Percentiles rank a stretch among this genome's conserved stretches.
These are phyloP conservation scores for Cetradonia linearis DNA, from an alignment of 495 filamentous ascomycete genomes.

Conservation along the genomic window DNA sequence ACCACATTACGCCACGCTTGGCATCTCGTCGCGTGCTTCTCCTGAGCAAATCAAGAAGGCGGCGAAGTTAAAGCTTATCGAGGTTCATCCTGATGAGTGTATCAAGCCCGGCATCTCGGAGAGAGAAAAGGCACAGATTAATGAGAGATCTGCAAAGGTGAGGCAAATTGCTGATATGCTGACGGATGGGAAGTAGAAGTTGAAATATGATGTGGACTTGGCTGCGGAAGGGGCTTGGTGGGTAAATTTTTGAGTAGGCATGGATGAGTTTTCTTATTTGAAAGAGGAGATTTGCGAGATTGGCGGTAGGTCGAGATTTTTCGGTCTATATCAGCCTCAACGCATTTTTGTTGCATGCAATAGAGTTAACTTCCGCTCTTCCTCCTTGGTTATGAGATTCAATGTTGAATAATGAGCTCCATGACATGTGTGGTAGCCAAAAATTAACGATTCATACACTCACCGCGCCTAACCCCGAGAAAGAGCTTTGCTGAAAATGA, in stretches of 20 bases:
- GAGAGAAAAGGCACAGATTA: neutral
- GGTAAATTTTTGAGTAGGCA: too few species aligned
- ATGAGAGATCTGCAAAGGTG: slow-evolving; percentile 8
- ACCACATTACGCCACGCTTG: slow-evolving; percentile 13
- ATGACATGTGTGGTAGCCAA: neutral
- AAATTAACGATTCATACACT: neutral
- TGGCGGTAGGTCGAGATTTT: neutral
- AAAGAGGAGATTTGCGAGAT: neutral
- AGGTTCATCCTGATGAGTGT: slow-evolving; percentile 14
- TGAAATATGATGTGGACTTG: neutral
- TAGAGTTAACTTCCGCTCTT: too few species aligned
- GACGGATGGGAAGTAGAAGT: neutral
- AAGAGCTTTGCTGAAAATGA: neutral
- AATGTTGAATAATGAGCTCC: too few species aligned
- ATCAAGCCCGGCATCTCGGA: slow-evolving; percentile 12
- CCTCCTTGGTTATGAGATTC: too few species aligned
- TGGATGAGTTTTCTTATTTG: neutral
- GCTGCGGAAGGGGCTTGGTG: neutral
- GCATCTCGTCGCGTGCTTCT: slow-evolving; percentile 3
- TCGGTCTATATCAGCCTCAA: too few species aligned
- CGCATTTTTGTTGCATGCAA: too few species aligned
- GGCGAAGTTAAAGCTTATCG: slow-evolving; percentile 11
- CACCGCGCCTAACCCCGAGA: too few species aligned
- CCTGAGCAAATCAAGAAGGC: slow-evolving; percentile 7
- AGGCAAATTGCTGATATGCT: slow-evolving; percentile 11